These are phyloP conservation scores for Wallacemonas sp. DNA, from an alignment of 208 protist genomes.

Conservation along the genomic window DNA sequence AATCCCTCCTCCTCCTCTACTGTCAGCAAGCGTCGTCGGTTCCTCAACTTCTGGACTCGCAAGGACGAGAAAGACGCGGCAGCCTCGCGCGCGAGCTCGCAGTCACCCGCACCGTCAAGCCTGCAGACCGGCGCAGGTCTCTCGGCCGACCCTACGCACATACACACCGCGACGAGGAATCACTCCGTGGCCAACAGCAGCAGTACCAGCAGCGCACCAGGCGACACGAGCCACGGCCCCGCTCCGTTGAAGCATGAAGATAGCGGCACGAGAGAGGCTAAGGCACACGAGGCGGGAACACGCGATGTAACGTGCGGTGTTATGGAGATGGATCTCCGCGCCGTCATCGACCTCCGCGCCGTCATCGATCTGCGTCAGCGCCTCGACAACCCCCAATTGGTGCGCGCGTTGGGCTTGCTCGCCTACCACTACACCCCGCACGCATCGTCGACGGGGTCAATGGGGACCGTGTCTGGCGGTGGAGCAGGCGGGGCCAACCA, in stretches of 20 bases:
- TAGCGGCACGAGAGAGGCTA: no score
- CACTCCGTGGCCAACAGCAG: not conserved
- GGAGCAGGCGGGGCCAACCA: no score
- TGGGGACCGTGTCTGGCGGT: no score
- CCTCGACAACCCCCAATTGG: conserved; percentile 36
- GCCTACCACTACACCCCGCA: conserved; percentile 7
- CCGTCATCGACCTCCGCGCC: conserved; percentile 41
- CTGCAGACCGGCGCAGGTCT: no score
- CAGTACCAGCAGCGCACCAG: conserved; percentile 6
- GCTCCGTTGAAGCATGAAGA: no score
- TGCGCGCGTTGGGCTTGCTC: conserved; percentile 35
- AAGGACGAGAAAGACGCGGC: conserved; percentile 17
- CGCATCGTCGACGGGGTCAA: not conserved
- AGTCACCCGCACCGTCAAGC: no score
- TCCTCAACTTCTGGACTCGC: conserved; percentile 29
- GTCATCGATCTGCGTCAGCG: conserved; percentile 45
- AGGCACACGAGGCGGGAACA: no score
- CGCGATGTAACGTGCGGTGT: no score
- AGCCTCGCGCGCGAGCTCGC: not conserved
- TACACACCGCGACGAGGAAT: no score
- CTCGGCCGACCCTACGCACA: no score
- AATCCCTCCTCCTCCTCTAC: not conserved
- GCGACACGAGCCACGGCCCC: no score
- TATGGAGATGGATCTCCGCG: no score
- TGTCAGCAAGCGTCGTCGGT: conserved; percentile 14